Conservation (phyloP, 2,329 filamentous ascomycete genomes). For the Colletotrichum eleusines region DNA sequence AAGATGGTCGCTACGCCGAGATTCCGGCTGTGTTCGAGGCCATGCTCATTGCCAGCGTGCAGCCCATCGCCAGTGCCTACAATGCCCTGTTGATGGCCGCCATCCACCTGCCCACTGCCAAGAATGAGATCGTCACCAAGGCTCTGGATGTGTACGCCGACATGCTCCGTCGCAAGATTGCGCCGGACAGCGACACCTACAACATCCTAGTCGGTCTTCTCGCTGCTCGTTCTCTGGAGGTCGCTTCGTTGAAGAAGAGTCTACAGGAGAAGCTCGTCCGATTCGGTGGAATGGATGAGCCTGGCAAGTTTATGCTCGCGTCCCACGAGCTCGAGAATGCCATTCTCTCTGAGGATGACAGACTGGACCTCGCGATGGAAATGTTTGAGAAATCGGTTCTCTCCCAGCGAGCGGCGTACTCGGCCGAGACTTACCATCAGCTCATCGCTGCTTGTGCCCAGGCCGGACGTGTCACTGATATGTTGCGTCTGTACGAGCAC, state of each 20-base stretch:
- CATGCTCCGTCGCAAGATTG: conserved; percentile 89
- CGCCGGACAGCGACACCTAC: conserved; percentile 87
- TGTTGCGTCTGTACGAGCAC: conserved; percentile 91
- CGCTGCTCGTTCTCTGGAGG: conserved; percentile 83
- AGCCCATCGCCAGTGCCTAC: conserved; percentile 88
- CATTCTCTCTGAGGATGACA: conserved; percentile 88
- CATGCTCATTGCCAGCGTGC: conserved; percentile 85
- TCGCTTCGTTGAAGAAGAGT: conserved; percentile 76
- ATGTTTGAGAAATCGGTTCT: conserved; percentile 83
- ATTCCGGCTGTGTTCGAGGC: conserved; percentile 92
- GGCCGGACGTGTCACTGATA: conserved; percentile 83
- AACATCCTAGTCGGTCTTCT: conserved; percentile 87
- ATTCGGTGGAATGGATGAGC: conserved; percentile 86
- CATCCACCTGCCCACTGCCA: conserved; percentile 82
- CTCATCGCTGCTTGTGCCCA: conserved; percentile 90
- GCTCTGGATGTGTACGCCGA: conserved; percentile 95
- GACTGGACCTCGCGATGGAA: conserved; percentile 85
- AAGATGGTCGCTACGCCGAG: conserved; percentile 81
- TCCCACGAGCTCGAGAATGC: conserved; percentile 90
- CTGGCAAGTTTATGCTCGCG: conserved; percentile 87
- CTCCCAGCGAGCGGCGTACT: conserved; percentile 74
- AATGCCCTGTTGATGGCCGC: conserved; percentile 89
- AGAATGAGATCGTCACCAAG: conserved; percentile 88
- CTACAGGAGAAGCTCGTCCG: conserved; percentile 86
- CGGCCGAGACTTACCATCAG: conserved; percentile 85